phyloP scores from a whole-genome alignment of 306 rosid genomes.

The Mimosa pudica region DNA sequence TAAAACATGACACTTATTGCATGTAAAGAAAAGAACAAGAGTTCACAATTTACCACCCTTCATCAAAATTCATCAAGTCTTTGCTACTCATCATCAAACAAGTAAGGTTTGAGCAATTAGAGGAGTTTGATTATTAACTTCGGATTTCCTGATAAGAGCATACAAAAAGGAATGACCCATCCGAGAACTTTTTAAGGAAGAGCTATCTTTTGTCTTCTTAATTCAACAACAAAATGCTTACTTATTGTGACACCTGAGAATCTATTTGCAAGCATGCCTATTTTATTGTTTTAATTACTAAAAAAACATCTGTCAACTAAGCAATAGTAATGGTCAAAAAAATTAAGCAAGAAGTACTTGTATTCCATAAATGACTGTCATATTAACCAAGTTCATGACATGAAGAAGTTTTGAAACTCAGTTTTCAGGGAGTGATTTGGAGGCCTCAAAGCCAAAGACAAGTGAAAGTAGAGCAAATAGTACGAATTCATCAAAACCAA shows the following conservation, averaged over 20 bases:
- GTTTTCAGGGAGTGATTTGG: slow-evolving; percentile 53
- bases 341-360: background rate
- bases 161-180: background rate
- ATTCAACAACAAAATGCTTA: background rate
- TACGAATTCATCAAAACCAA: slow-evolving; percentile 35
- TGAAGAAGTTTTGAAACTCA: slow-evolving; percentile 25
- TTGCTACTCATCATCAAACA: background rate
- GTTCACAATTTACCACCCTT: background rate
- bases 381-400: background rate
- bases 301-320: background rate
- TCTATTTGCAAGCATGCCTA: background rate
- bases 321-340: too few species aligned
- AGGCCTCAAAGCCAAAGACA: slow-evolving; percentile 41
- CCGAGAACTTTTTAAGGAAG: too few species aligned
- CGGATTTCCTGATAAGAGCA: background rate
- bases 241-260: background rate
- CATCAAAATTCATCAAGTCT: background rate
- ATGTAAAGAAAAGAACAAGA: background rate
- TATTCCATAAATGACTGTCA: background rate
- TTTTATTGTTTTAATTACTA: background rate
- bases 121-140: background rate
- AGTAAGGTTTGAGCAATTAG: background rate
- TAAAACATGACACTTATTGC: slow-evolving; percentile 7
- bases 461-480: slow-evolving; percentile 42
- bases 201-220: too few species aligned